Conservation (phyloP, 139 green algal species). For the Chlamydomonas schloesseri region DNA sequence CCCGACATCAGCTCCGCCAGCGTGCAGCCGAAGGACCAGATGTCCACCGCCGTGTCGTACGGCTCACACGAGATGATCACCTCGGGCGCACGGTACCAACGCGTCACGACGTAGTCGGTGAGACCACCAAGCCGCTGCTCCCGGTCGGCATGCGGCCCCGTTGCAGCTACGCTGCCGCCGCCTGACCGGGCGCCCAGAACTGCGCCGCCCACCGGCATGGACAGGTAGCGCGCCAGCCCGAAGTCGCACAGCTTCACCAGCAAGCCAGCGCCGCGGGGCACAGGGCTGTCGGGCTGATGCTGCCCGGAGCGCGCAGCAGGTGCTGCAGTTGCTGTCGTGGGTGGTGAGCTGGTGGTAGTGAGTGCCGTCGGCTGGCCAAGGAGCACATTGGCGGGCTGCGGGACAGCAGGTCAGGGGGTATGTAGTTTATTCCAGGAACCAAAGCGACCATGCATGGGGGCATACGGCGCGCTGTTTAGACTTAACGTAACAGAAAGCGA, state of each 20-base stretch:
- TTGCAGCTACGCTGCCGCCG: neutral
- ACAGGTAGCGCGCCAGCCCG: neutral
- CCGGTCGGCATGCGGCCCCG: neutral
- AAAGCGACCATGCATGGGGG: too few relatives aligned
- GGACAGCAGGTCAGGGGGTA: too few relatives aligned
- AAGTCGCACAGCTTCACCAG: constrained; percentile 31
- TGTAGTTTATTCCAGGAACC: too few relatives aligned
- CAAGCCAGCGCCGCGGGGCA: too few relatives aligned
- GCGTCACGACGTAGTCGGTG: constrained; percentile 4
- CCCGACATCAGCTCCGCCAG: constrained; percentile 80
- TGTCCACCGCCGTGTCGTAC: constrained; percentile 58
- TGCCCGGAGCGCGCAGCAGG: neutral
- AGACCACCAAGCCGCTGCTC: neutral
- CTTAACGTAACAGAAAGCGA: too few relatives aligned
- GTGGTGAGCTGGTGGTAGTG: neutral
- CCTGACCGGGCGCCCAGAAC: too few relatives aligned
- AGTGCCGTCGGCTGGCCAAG: too few relatives aligned
- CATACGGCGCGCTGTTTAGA: too few relatives aligned
- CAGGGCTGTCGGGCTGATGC: neutral
- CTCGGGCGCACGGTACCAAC: constrained; percentile 18
- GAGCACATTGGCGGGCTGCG: constrained; percentile 30
- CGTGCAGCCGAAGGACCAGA: constrained; percentile 71
- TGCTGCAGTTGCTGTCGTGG: too few relatives aligned
- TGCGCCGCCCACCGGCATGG: too few relatives aligned
- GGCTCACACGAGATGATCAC: neutral